phyloP scores from a whole-genome alignment of 2,329 filamentous ascomycete genomes.

The Claviceps purpurea region DNA sequence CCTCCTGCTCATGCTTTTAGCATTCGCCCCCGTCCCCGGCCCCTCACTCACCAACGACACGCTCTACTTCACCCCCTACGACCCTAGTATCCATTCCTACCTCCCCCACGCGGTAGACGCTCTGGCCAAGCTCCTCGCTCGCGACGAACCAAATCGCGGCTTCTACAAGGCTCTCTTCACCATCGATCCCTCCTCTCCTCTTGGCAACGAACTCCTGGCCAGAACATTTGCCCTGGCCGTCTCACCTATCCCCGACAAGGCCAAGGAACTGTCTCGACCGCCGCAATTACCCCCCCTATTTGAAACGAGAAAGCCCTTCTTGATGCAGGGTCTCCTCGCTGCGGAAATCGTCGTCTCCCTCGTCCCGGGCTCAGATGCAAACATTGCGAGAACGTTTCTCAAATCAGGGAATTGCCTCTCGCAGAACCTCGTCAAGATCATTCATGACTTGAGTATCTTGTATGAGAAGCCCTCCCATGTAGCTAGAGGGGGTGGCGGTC shows the following conservation, averaged over 20 bases:
- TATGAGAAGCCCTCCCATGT: slow-evolving; percentile 27
- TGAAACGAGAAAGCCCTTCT: slow-evolving; percentile 71
- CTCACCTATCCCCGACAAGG: slow-evolving; percentile 64
- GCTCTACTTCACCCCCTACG: slow-evolving; percentile 68
- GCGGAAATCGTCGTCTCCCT: slow-evolving; percentile 78
- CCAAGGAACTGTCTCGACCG: slow-evolving; percentile 36
- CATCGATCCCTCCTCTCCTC: slow-evolving; percentile 49
- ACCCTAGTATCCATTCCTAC: slow-evolving; percentile 72
- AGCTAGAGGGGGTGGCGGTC: slow-evolving; percentile 15
- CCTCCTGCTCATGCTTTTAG: slow-evolving; percentile 75
- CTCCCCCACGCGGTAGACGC: slow-evolving; percentile 82
- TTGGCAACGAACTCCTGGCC: slow-evolving; percentile 69
- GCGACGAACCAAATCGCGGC: slow-evolving; percentile 83
- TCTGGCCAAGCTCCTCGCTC: slow-evolving; percentile 78
- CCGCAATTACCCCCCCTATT: slow-evolving; percentile 52
- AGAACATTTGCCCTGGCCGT: slow-evolving; percentile 79
- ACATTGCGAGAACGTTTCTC: slow-evolving; percentile 67
- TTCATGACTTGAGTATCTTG: slow-evolving; percentile 56
- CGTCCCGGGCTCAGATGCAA: slow-evolving; percentile 55
- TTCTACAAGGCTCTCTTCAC: slow-evolving; percentile 75
- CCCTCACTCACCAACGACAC: slow-evolving; percentile 44
- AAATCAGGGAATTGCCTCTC: slow-evolving; percentile 74
- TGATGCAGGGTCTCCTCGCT: slow-evolving; percentile 85
- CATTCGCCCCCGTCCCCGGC: slow-evolving; percentile 71
- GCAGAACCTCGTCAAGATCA: slow-evolving; percentile 61